Conservation (phyloP, 2,329 filamentous ascomycete genomes). For the Colletotrichum cordylinicola region DNA sequence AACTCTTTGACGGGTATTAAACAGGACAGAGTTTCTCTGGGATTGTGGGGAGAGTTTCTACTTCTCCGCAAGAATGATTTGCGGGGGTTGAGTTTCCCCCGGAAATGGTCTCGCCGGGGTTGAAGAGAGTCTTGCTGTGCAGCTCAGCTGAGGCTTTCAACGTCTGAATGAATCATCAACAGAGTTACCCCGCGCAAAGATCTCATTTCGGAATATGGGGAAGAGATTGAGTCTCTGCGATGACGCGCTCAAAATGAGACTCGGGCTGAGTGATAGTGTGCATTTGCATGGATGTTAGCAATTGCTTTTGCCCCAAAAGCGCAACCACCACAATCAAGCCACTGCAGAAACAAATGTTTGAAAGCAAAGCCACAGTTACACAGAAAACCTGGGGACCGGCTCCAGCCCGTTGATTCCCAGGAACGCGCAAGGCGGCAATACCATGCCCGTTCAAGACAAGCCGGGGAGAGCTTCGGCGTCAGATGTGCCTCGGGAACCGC, state of each 20-base stretch:
- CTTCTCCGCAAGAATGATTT: neutral
- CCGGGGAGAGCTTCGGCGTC: neutral
- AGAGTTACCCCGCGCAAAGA: neutral
- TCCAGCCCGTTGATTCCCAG: neutral
- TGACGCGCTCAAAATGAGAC: neutral
- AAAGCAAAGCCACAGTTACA: neutral
- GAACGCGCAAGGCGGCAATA: neutral
- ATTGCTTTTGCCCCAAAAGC: neutral
- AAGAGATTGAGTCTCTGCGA: neutral
- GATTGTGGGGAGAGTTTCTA: neutral
- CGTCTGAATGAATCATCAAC: neutral
- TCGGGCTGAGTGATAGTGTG: neutral
- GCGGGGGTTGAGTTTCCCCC: neutral
- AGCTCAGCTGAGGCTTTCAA: neutral
- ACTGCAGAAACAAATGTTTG: neutral
- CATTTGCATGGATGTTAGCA: neutral
- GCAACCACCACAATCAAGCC: neutral
- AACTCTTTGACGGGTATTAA: too few relatives aligned
- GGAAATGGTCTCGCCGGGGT: too few relatives aligned
- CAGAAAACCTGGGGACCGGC: neutral
- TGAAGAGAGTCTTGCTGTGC: neutral
- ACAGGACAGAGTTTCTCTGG: neutral
- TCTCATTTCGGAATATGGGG: fast-evolving
- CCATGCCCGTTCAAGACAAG: neutral
- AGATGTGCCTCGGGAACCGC: neutral